Evolutionary conservation across 1,139 yeast genomes (phyloP).

Genomic region (Spathaspora jeffriesii): DNA sequence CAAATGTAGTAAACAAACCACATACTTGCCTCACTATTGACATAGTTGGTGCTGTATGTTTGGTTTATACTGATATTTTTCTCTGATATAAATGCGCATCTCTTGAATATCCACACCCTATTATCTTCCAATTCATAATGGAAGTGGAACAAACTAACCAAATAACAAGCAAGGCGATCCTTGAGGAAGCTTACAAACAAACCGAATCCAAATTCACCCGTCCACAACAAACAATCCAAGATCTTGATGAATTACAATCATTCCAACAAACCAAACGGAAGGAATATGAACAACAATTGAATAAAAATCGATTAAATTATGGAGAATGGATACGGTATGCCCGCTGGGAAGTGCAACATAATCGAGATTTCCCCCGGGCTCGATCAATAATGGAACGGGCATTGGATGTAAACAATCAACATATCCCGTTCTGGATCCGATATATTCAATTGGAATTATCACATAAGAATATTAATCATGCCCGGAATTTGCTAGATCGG

Average conservation of each 20-base stretch:
- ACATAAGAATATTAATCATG: constrained; percentile 78
- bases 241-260: constrained; percentile 77
- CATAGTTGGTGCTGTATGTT: too few relatives aligned
- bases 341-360: constrained; percentile 78
- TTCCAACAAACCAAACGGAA: constrained; percentile 74
- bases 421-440: constrained; percentile 83
- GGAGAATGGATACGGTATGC: constrained; percentile 96
- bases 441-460: constrained; percentile 80
- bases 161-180: constrained; percentile 39
- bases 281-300: constrained; percentile 83
- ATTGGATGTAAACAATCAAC: constrained; percentile 68
- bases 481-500: constrained; percentile 80
- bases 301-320: constrained; percentile 76
- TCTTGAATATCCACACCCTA: constrained; percentile 1
- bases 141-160: constrained; percentile 10
- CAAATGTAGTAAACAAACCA: too few relatives aligned
- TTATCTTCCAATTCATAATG: neutral
- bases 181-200: constrained; percentile 35
- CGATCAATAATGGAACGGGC: constrained; percentile 91
- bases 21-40: too few relatives aligned
- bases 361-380: constrained; percentile 70
- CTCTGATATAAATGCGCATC: constrained; percentile 3
- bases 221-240: constrained; percentile 61
- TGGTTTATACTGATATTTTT: neutral
- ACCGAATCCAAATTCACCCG: constrained; percentile 23